phyloP scores from a whole-genome alignment of 768 basidiomycete species.

The Atractiella rhizophila region DNA sequence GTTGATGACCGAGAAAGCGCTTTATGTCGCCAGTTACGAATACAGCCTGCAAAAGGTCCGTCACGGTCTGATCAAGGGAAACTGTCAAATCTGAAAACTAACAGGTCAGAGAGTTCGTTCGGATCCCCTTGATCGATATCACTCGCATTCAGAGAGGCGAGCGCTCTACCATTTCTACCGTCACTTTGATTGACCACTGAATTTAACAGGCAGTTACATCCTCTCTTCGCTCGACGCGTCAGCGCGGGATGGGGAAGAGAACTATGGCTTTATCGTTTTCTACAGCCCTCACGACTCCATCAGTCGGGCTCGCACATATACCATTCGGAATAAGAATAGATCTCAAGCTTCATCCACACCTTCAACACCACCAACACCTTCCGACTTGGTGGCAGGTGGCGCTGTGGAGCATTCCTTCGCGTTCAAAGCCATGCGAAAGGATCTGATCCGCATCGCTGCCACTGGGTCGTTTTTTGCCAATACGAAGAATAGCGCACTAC shows the following conservation, averaged over 20 bases:
- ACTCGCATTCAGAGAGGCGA: conserved; percentile 50
- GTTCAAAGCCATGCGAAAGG: conserved; percentile 10
- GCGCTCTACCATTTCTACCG: neutral
- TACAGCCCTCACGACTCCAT: conserved; percentile 49
- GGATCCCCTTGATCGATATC: conserved; percentile 64
- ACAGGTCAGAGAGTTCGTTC: conserved; percentile 70
- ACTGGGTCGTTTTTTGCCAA: too few relatives aligned
- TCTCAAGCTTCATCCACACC: neutral
- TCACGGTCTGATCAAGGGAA: neutral
- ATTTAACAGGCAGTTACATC: conserved; percentile 63
- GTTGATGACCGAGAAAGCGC: conserved; percentile 26
- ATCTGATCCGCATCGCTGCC: conserved; percentile 6
- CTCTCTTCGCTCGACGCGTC: conserved; percentile 78
- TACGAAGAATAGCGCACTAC: too few relatives aligned
- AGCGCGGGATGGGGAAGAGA: conserved; percentile 62
- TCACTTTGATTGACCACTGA: neutral
- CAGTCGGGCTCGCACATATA: conserved; percentile 61
- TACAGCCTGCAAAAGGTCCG: conserved; percentile 16
- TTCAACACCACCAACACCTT: neutral
- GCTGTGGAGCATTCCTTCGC: neutral
- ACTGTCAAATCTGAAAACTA: conserved; percentile 29
- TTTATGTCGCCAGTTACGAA: conserved; percentile 15
- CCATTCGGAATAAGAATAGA: conserved; percentile 37
- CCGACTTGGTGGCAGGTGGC: neutral
- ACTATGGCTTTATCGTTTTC: conserved; percentile 61